These are phyloP conservation scores for Xylaria castorea DNA, from an alignment of 495 filamentous ascomycete species.

Conservation along the genomic window DNA sequence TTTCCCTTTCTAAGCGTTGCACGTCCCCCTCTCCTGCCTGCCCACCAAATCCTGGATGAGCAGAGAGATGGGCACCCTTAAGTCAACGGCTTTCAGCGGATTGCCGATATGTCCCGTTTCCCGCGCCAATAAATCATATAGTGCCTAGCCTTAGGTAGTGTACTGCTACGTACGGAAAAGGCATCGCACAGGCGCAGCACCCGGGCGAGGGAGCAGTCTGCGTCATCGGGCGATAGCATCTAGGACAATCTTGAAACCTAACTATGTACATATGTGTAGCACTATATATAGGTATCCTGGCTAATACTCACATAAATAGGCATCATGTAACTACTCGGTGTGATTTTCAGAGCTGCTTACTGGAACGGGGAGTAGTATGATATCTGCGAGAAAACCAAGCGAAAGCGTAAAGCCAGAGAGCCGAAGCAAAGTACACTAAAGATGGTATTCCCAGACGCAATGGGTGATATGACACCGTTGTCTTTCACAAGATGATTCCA, in stretches of 20 bases:
- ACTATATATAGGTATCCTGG: slow-evolving; percentile 12
- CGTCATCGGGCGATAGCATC: slow-evolving; percentile 17
- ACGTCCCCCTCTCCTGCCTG: neutral
- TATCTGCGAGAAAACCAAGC: neutral
- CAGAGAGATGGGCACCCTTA: neutral
- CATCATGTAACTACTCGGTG: neutral
- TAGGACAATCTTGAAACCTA: slow-evolving; percentile 1
- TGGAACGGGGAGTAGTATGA: neutral
- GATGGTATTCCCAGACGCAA: neutral
- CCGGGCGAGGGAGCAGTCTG: slow-evolving; percentile 4
- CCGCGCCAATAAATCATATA: neutral
- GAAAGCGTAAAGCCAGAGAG: neutral
- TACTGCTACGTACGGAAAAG: slow-evolving; percentile 1
- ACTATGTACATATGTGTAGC: neutral
- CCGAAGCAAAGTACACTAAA: neutral
- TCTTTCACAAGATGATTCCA: neutral
- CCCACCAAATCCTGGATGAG: neutral
- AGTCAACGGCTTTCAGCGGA: neutral
- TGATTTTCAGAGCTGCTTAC: neutral
- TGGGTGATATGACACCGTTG: neutral
- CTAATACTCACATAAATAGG: neutral
- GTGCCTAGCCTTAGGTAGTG: neutral
- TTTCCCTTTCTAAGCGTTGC: slow-evolving; percentile 3
- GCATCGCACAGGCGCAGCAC: slow-evolving; percentile 4
- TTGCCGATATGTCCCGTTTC: neutral